Base-by-base conservation (phyloP, 345 rosid genomes). In the Arabis hirsuta region DNA sequence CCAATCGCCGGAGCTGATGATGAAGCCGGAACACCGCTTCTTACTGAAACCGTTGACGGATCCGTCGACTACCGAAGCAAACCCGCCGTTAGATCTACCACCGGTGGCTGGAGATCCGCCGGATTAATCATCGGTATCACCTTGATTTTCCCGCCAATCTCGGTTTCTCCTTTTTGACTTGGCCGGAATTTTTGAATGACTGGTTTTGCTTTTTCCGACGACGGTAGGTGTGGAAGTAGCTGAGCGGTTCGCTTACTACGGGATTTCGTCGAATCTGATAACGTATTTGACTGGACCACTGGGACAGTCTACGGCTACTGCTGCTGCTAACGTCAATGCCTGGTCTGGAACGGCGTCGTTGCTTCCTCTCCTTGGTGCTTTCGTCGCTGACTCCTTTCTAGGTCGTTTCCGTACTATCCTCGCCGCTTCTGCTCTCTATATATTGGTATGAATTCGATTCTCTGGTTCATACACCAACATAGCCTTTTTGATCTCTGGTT, bases 81-180 rank as follows among this genome's bases (percentile, higher is more conserved):
- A 12, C 82, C 78, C 0, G 82, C 70, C 29, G 54, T 52, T 22
- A 60, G 79, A 70, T 74, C 80, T 20, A 72, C 58, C 57, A 77
- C 82, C 51, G 86, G 86, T 1, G 69, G 83, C 3, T 85, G 88
- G 88, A 81, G 74, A 70, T 85, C 86, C 20, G 88, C 88, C 46
- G 71, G 67, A 7, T 80, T 82, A 78, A 78, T 82, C 47, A 84
- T 84, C 32, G 84, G 84, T 79, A 46, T 11, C 5, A 20, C 24
- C 51, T 22, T 45, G 26, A 38, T 39, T 41, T 16, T 59, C 71
- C 53, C 63, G 51, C 75, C 55, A 64, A 36, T 65, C 32, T 4
- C 12, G 8, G 9, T 4, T 13, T 20, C 13, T 50, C 39, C 32
- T 6, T 7, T 31, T 32, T 31, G 36, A 46, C 14, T 27, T 52